Base-by-base conservation (phyloP, 768 basidiomycete species). In the Pholiota molesta region DNA sequence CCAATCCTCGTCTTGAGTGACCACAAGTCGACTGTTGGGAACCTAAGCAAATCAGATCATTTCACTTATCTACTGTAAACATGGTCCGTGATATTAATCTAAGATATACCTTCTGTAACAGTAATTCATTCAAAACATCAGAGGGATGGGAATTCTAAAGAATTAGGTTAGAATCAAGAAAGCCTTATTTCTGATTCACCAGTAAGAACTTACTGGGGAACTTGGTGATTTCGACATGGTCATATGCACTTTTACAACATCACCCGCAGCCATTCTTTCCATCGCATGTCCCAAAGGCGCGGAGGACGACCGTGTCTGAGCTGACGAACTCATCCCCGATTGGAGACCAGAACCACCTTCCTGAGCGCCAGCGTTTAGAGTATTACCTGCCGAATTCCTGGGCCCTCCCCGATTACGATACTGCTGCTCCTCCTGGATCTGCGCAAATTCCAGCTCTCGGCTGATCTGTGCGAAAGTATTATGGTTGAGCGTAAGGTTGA, bases 401-500 rank as follows among this genome's bases (percentile, higher is more conserved):
- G 17, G 13, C 17, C 44, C 55, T 5, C 39, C 40, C 28, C 42
- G 28, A 2, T 29, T 42, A 4, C 19, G 42, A 40, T 9, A 28
- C 19, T 28, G 40, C 55, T 57, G 40, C 40, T 5, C 17, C 10
- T 44, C 40, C 39, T 7, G 40, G 29, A 45, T 29, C 26, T 29
- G 13, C 28, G 40, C 55, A 45, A n/a, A 8, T n/a, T 16, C 13
- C 13, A 40, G 40, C 17, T 57, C 40, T n/a, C 5, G 19, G 5
- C 28, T 39, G 7, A 55, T 42, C 23, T 39, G 1, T n/a, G 17
- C 21, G 42, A 45, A 28, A 17, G 17, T 7, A 17, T 44, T 7
- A 7, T 62, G n/a, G 5, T 17, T 40, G 6, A 67, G 53, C 14
- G 55, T 62, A 8, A 52, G 40, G 45, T 62, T 67, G n/a, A 67